Base-by-base conservation (phyloP, 768 basidiomycete species). In the Phanerochaete sordida region DNA sequence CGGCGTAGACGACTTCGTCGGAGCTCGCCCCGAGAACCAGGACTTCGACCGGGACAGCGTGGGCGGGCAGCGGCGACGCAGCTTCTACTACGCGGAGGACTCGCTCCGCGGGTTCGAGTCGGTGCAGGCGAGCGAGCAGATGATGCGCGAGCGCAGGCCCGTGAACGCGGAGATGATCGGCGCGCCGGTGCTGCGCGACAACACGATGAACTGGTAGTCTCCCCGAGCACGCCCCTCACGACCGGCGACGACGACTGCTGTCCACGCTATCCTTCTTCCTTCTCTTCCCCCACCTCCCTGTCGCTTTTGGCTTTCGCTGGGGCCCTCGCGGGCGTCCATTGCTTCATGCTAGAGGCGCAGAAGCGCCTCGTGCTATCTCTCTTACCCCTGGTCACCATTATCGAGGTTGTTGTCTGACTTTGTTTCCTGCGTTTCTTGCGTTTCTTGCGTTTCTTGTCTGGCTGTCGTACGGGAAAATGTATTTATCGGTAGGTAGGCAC, bases 21-120 rank as follows among this genome's bases (percentile, higher is more conserved):
- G 83, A 5, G 75, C 76, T 12, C 77, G 84, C 7, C 85, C 84
- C 0, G 83, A 82, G 0, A 87, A 87, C n/a, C 78, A 85, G 52
- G 84, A 90, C 39, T 91, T 91, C 68, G 91, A 92, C 68, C 83
- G 84, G 68, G 90, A 91, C 66, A 85, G 83, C 57, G 73, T 91
- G 1, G 90, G 89, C 23, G 90, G 83, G 7, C 83, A 84, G 70
- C 78, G 91, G 59, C 76, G 91, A 56, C 71, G 90, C 60, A 90
- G 87, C 63, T 94, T 93, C 77, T 94, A 93, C 73, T 94, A 84
- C 68, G 91, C 91, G 2, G 92, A 93, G 75, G 91, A 94, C 69
- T 88, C 86, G 63, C 71, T 94, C 70, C 76, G 88, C 43, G 86
- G 86, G 15, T 84, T 71, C 70, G 72, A 74, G 31, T 56, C 58